A percentile compares a stretch with the other conserved stretches of the same genome.
Evolutionary conservation across 208 protist genomes (phyloP).

Genomic region (Angomonas deanei): DNA sequence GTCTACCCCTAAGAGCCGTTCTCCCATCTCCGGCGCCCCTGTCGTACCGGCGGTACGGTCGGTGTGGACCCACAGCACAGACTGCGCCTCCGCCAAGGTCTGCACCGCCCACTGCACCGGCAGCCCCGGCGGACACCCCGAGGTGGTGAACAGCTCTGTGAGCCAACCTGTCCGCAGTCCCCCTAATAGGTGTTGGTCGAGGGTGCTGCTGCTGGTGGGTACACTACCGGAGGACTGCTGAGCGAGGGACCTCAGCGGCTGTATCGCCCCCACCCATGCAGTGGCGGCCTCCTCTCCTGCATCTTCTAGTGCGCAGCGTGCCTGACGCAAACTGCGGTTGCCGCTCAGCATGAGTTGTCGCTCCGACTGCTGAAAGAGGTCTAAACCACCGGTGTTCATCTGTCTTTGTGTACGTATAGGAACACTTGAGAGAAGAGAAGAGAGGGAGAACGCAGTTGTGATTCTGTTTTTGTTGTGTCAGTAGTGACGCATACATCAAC

Average conservation of each 20-base stretch:
- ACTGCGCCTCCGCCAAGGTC: conserved; percentile 26
- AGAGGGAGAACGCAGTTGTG: background rate
- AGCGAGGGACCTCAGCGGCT: background rate
- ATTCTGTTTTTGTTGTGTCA: background rate
- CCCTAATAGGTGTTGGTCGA: conserved; percentile 2
- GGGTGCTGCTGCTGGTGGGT: background rate
- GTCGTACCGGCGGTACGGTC: background rate
- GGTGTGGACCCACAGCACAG: conserved; percentile 58
- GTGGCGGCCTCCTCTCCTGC: background rate
- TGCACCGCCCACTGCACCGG: conserved; percentile 17
- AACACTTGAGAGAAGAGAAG: background rate
- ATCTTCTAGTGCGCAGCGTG: background rate
- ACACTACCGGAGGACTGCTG: background rate
- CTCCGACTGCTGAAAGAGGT: background rate
- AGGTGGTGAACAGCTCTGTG: conserved; percentile 1
- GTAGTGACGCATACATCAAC: no score
- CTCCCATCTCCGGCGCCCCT: background rate
- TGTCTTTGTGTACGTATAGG: background rate
- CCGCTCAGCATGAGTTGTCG: background rate
- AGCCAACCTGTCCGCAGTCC: conserved; percentile 11
- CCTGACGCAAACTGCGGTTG: background rate
- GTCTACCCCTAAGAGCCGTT: background rate
- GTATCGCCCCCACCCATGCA: background rate
- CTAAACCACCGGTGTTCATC: background rate
- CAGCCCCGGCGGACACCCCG: background rate